A percentile compares a stretch with the other conserved stretches of the same genome.
phyloP scores from a whole-genome alignment of 2,329 filamentous ascomycete genomes.

The Trichophyton benhamiae region DNA sequence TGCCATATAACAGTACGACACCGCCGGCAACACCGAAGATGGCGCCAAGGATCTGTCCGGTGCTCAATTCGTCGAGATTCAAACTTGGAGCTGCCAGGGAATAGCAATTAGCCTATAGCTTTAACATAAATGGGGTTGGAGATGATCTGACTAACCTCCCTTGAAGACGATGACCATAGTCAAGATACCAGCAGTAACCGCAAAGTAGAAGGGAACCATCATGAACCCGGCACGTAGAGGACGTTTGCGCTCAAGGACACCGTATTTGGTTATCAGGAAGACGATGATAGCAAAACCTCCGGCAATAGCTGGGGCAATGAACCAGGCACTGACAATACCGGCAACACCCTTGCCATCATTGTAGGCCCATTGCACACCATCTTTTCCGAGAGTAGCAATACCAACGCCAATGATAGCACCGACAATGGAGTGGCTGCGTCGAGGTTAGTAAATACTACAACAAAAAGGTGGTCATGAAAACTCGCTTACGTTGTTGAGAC shows the following conservation, averaged over 20 bases:
- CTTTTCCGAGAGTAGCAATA: constrained; percentile 19
- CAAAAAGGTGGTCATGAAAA: background rate
- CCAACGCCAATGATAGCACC: constrained; percentile 26
- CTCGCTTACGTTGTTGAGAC: constrained; percentile 27
- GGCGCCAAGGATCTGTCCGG: constrained; percentile 19
- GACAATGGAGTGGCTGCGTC: constrained; percentile 24
- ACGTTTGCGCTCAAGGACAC: constrained; percentile 39
- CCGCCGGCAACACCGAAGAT: constrained; percentile 26
- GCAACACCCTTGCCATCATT: constrained; percentile 31
- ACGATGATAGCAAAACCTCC: constrained; percentile 38
- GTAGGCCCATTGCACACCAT: constrained; percentile 33
- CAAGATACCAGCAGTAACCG: constrained; percentile 37
- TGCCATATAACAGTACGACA: constrained; percentile 19
- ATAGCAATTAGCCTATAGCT: background rate
- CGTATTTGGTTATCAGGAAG: constrained; percentile 39
- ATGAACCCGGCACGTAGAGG: constrained; percentile 40
- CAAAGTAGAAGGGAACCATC: constrained; percentile 39
- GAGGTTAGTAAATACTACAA: background rate
- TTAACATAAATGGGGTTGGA: constrained; percentile 9
- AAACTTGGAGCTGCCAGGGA: constrained; percentile 3
- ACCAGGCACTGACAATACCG: constrained; percentile 39
- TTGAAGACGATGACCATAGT: constrained; percentile 45
- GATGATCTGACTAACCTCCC: constrained; percentile 28
- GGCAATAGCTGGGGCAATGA: constrained; percentile 39
- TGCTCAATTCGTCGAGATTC: constrained; percentile 21